These are phyloP conservation scores for Adansonia grandidieri DNA, from an alignment of 441 rosid species.

Conservation along the genomic window DNA sequence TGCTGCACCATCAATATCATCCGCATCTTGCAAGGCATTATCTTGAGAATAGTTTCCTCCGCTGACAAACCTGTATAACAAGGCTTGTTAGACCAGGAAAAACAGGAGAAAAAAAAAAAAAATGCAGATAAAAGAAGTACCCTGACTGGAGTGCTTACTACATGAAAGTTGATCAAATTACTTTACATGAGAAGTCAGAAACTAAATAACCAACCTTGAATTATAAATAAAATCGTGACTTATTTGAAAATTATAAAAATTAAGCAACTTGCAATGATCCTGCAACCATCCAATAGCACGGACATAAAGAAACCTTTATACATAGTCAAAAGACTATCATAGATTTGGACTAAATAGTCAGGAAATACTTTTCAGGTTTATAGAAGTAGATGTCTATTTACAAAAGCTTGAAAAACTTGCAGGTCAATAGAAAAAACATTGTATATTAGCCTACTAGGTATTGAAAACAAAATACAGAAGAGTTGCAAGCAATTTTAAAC, in stretches of 20 bases:
- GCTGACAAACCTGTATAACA: conserved; percentile 39
- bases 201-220: background rate
- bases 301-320: background rate
- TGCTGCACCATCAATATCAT: conserved; percentile 38
- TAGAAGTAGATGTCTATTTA: background rate
- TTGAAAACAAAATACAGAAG: background rate
- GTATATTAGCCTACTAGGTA: background rate
- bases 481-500: background rate
- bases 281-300: background rate
- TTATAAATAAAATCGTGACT: background rate
- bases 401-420: background rate
- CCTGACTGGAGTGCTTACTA: background rate
- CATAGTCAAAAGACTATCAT: background rate
- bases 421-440: background rate
- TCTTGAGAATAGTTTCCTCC: conserved; percentile 35
- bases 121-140: background rate
- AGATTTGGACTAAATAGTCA: background rate
- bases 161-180: background rate
- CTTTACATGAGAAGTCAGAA: background rate
- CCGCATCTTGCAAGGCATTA: conserved; percentile 32
- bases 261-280: background rate
- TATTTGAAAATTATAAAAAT: background rate
- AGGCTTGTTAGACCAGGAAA: conserved; percentile 12
- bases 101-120: background rate
- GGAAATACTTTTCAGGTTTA: background rate